These are phyloP conservation scores for Plenodomus tracheiphilus DNA, from an alignment of 2,329 filamentous ascomycete species.

Conservation along the genomic window DNA sequence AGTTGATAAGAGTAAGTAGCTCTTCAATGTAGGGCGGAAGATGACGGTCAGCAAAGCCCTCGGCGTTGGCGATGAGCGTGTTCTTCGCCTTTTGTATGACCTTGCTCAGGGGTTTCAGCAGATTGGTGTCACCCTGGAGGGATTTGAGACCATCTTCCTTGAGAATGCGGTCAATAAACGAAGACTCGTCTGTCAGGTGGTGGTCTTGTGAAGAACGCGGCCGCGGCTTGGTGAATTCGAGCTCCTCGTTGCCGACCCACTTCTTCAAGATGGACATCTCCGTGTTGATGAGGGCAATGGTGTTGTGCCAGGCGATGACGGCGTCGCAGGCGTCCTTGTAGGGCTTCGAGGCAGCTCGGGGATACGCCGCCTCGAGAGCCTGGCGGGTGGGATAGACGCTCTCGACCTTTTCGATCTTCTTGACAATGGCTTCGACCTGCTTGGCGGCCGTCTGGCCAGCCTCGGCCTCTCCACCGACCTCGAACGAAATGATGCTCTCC, in stretches of 20 bases:
- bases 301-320: constrained; percentile 95
- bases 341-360: constrained; percentile 72
- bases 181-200: constrained; percentile 83
- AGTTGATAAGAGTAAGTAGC: constrained; percentile 92
- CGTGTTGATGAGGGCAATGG: constrained; percentile 92
- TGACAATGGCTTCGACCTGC: constrained; percentile 87
- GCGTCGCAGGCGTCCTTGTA: constrained; percentile 85
- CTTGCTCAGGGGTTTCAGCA: constrained; percentile 79
- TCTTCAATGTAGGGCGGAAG: constrained; percentile 96
- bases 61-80: constrained; percentile 84
- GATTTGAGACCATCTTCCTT: constrained; percentile 96
- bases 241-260: constrained; percentile 95
- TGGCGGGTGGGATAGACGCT: constrained; percentile 79
- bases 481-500: constrained; percentile 88
- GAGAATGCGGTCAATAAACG: constrained; percentile 90
- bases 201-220: constrained; percentile 68
- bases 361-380: constrained; percentile 74
- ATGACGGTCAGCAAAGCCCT: constrained; percentile 83
- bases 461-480: constrained; percentile 91
- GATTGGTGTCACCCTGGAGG: constrained; percentile 80
- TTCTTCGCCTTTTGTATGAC: constrained; percentile 94
- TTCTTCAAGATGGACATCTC: constrained; percentile 88
- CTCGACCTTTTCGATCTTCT: constrained; percentile 88
- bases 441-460: constrained; percentile 84
- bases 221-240: constrained; percentile 83